Conservation (phyloP, 495 filamentous ascomycete species). For the Penicillium silybi region DNA sequence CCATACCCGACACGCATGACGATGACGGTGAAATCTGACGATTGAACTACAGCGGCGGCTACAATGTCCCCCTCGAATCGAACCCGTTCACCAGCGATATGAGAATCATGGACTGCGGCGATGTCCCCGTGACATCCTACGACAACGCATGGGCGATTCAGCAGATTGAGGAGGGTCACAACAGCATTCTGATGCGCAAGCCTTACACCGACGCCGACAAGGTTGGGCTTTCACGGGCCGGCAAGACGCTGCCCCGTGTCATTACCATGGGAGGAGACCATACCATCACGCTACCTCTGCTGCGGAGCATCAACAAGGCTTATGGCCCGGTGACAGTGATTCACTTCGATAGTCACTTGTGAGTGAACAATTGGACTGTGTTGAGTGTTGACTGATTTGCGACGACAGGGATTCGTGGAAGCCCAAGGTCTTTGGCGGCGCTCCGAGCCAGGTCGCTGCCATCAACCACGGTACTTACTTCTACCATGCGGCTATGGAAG, state of each 20-base stretch:
- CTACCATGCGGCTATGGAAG: conserved; percentile 65
- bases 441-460: conserved; percentile 58
- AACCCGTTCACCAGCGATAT: conserved; percentile 66
- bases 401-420: conserved; percentile 56
- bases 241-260: conserved; percentile 56
- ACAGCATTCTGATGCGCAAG: conserved; percentile 49
- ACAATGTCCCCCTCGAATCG: conserved; percentile 56
- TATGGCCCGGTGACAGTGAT: conserved; percentile 67
- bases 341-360: conserved; percentile 70
- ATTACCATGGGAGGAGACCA: conserved; percentile 68
- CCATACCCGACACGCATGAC: not conserved
- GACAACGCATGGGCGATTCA: conserved; percentile 73
- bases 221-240: conserved; percentile 48
- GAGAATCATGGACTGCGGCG: conserved; percentile 70
- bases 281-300: conserved; percentile 58
- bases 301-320: conserved; percentile 61
- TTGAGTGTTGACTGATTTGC: not conserved
- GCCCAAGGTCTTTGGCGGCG: conserved; percentile 67
- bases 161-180: conserved; percentile 67
- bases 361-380: conserved; percentile 4
- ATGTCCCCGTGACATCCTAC: conserved; percentile 66
- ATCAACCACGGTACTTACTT: conserved; percentile 88
- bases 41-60: conserved; percentile 42
- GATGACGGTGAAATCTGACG: not conserved
- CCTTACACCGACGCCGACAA: conserved; percentile 45